Percentiles rank a stretch among this genome's conserved stretches.
phyloP scores from a whole-genome alignment of 2,329 filamentous ascomycete genomes.

The Chaetomiaceae sp. region DNA sequence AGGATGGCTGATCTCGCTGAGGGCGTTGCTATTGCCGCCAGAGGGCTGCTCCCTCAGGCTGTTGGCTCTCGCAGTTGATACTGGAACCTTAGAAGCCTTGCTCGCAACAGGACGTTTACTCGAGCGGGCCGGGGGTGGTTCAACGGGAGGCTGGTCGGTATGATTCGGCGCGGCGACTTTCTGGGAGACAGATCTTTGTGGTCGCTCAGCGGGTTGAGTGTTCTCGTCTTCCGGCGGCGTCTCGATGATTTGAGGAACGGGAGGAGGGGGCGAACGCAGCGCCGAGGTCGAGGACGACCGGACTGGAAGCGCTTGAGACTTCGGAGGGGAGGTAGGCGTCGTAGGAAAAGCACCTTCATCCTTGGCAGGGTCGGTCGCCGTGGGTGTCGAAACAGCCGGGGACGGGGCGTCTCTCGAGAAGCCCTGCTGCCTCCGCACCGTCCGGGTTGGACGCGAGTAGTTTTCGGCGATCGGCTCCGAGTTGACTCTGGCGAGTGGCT shows the following conservation, averaged over 20 bases:
- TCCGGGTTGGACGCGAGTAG: conserved; percentile 53
- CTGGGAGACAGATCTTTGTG: conserved; percentile 52
- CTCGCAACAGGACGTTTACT: conserved; percentile 25
- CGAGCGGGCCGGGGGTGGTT: conserved; percentile 29
- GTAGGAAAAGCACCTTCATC: conserved; percentile 13
- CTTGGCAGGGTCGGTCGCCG: conserved; percentile 4
- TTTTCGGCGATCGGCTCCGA: conserved; percentile 64
- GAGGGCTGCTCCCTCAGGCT: conserved; percentile 15
- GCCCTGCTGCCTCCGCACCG: conserved; percentile 43
- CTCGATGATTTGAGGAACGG: conserved; percentile 58
- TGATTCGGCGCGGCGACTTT: conserved; percentile 38
- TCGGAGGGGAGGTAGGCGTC: conserved; percentile 24
- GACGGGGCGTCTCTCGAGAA: conserved; percentile 39
- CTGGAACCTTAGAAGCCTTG: conserved; percentile 13
- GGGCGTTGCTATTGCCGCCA: conserved; percentile 28
- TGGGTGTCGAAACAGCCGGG: conserved; percentile 7
- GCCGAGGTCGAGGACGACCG: conserved; percentile 32
- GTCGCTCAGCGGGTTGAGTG: conserved; percentile 30
- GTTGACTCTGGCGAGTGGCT: conserved; percentile 55
- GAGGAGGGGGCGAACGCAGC: conserved; percentile 24
- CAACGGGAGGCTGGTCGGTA: conserved; percentile 31
- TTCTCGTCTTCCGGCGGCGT: conserved; percentile 44
- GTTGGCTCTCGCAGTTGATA: not conserved
- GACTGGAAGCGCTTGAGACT: conserved; percentile 29
- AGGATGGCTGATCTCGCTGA: conserved; percentile 61